Conservation (phyloP, 2,329 filamentous ascomycete genomes). For the Arthrobotrys musiformis region DNA sequence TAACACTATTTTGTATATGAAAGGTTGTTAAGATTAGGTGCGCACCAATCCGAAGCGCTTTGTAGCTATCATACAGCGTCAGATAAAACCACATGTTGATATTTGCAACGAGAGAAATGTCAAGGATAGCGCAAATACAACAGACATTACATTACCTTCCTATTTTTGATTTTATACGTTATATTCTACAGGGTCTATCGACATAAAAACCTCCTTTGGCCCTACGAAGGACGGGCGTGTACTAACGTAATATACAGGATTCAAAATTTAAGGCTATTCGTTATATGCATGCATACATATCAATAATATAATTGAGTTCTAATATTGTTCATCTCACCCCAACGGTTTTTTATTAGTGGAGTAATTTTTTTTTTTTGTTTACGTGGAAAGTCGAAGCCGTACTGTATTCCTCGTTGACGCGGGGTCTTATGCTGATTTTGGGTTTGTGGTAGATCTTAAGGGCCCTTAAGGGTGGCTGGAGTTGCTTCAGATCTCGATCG, state of each 20-base stretch:
- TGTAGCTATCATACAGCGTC: constrained; percentile 1
- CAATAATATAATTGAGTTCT: background rate
- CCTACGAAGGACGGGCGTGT: background rate
- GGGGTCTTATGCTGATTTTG: constrained; percentile 5
- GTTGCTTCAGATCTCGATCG: background rate
- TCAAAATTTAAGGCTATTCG: background rate
- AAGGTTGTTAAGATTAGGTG: background rate
- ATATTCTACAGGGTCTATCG: background rate
- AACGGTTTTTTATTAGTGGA: constrained; percentile 5
- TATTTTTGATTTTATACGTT: too few relatives aligned
- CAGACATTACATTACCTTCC: too few relatives aligned
- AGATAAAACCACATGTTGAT: background rate
- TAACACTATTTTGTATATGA: too few relatives aligned
- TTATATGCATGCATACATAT: background rate
- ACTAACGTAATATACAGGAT: too few relatives aligned
- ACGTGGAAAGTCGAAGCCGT: background rate
- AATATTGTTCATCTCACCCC: background rate
- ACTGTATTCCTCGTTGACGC: constrained; percentile 14
- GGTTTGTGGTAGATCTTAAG: too few relatives aligned
- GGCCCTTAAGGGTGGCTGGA: constrained; percentile 11
- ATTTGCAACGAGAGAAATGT: too few relatives aligned
- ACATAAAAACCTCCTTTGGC: background rate
- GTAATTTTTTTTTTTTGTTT: background rate
- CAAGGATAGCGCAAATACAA: too few relatives aligned
- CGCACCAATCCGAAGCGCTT: background rate